These are phyloP conservation scores for Neurospora pannonica DNA, from an alignment of 495 filamentous ascomycete genomes.

Conservation along the genomic window DNA sequence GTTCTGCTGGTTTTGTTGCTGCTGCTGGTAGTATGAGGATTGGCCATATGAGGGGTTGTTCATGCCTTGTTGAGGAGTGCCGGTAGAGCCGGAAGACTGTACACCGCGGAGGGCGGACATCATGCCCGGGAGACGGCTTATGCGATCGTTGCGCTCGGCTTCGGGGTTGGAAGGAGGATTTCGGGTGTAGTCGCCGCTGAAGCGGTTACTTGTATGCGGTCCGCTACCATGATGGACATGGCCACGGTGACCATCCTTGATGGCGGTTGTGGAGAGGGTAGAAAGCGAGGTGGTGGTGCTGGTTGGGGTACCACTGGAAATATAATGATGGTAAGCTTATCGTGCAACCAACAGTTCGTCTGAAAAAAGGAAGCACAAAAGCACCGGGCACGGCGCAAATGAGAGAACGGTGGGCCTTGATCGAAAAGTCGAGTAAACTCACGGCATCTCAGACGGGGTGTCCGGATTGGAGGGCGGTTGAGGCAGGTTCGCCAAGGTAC, in stretches of 20 bases:
- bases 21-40: background rate
- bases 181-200: conserved; percentile 47
- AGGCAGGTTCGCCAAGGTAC: conserved; percentile 64
- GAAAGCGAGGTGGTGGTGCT: conserved; percentile 80
- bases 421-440: conserved; percentile 28
- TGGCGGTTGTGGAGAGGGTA: conserved; percentile 79
- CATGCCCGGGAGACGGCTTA: conserved; percentile 79
- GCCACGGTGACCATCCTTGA: conserved; percentile 88
- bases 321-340: conserved; percentile 4
- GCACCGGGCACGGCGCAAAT: background rate
- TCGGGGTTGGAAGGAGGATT: conserved; percentile 60
- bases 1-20: conserved; percentile 16
- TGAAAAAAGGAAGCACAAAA: background rate
- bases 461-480: conserved; percentile 74
- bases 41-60: background rate
- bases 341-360: background rate
- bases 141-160: conserved; percentile 86
- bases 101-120: conserved; percentile 54
- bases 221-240: conserved; percentile 38
- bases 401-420: background rate
- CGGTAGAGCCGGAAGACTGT: conserved; percentile 18
- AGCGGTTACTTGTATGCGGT: conserved; percentile 9
- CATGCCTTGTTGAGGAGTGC: conserved; percentile 15
- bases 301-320: conserved; percentile 75
- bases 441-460: conserved; percentile 90